Base-by-base conservation (phyloP, 768 basidiomycete genomes). In the Melanogaster broomeanus region DNA sequence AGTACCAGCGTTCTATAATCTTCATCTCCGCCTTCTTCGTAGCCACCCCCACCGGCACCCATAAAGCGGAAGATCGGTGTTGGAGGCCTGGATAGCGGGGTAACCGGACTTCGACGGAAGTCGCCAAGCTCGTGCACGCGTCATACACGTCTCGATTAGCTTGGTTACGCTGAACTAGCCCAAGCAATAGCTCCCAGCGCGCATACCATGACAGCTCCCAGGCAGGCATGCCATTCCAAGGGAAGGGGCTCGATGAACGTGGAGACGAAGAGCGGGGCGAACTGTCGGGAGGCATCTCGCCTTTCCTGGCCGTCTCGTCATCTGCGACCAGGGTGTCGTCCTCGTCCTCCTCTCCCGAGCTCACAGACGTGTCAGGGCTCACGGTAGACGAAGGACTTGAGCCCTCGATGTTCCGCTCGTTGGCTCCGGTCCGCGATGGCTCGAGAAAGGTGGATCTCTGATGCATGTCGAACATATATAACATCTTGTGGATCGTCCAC, bases 401-500 rank as follows among this genome's bases (percentile, higher is more conserved):
- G 12, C 49, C 25, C 37, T 42, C 45, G 13, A 54, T 12, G 7
- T 27, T 37, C 3, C 27, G 1, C 21, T 24, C 63, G 57, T 39
- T 38, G n/a, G 61, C 55, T n/a, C 60, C 58, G 42, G 64, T 47
- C 42, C 45, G 33, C 33, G 35, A 38, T 15, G 33, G 25, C 44
- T 18, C 21, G 25, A 37, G 25, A 16, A 42, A 38, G 13, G 42
- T 19, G 34, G 47, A 42, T 37, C 55, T 48, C 19, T 75, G 64
- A 40, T 80, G 78, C 60, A 88, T 64, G 55, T 84, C 81, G 54
- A 77, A 77, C 66, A 83, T 74, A 73, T 81, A 88, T n/a, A 87
- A 57, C 35, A 75, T 77, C 72, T 88, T 88, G 39, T 74, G 68
- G 61, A 88, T 81, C 18, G 86, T 87, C 81, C 85, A 87, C 42